Conservation (phyloP, 371 early-diverging fungal genomes). For the Thermomucor indicae-seudaticae region DNA sequence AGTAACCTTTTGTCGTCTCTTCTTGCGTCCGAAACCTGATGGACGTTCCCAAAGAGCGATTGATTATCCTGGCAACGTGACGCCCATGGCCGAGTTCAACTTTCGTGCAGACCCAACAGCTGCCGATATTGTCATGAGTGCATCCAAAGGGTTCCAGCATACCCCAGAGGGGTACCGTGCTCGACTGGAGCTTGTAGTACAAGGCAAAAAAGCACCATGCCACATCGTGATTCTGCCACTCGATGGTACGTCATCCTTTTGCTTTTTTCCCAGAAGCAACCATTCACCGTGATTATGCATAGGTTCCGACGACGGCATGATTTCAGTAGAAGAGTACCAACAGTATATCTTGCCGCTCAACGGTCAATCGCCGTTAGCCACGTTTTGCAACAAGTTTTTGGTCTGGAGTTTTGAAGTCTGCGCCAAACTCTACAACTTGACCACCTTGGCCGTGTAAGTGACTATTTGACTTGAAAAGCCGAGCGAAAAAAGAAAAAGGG, state of each 20-base stretch:
- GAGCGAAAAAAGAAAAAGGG: background rate
- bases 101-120: constrained; percentile 51
- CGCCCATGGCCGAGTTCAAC: constrained; percentile 55
- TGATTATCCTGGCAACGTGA: constrained; percentile 39
- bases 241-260: constrained; percentile 27
- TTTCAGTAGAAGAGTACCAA: constrained; percentile 10
- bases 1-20: background rate
- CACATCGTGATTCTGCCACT: constrained; percentile 43
- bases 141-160: constrained; percentile 31
- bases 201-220: constrained; percentile 21
- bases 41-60: constrained; percentile 13
- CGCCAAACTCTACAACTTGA: constrained; percentile 4
- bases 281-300: too few species aligned
- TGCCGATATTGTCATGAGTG: constrained; percentile 36
- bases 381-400: constrained; percentile 20
- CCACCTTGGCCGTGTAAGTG: constrained; percentile 18
- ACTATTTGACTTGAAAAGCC: background rate
- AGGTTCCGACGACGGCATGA: constrained; percentile 18
- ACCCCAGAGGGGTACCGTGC: constrained; percentile 12
- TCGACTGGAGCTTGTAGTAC: constrained; percentile 9
- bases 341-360: constrained; percentile 15
- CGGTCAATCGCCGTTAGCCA: constrained; percentile 8
- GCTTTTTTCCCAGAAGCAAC: background rate
- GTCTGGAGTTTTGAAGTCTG: constrained; percentile 10
- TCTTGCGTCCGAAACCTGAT: background rate